Evolutionary conservation across 2,329 filamentous ascomycete species (phyloP).

Genomic region (Pseudocercospora vitis): DNA sequence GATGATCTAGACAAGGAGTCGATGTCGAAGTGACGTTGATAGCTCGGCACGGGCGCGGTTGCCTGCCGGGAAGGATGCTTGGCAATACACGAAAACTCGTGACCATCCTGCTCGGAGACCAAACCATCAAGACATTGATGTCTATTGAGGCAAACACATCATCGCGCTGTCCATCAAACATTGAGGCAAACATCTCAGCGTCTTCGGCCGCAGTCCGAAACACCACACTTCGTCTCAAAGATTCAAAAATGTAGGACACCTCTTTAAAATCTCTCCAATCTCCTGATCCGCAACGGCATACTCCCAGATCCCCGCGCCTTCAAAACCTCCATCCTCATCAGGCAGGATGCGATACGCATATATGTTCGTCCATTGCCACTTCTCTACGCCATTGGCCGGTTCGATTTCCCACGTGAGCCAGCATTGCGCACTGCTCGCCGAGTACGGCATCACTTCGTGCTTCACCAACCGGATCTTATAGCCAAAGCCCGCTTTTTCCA

Average conservation of each 20-base stretch:
- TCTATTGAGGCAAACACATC: too few relatives aligned
- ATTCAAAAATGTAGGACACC: too few relatives aligned
- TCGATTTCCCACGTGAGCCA: not conserved
- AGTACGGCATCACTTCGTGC: not conserved
- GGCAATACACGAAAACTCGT: too few relatives aligned
- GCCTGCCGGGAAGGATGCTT: too few relatives aligned
- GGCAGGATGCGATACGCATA: not conserved
- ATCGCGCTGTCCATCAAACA: too few relatives aligned
- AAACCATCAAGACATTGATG: too few relatives aligned
- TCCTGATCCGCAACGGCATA: not conserved
- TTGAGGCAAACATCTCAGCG: too few relatives aligned
- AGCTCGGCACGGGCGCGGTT: not conserved
- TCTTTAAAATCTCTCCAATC: not conserved
- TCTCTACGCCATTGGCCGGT: not conserved
- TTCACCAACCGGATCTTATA: not conserved
- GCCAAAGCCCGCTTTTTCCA: not conserved
- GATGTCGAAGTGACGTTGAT: not conserved
- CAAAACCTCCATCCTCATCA: not conserved
- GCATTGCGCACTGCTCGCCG: not conserved
- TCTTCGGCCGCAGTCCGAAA: too few relatives aligned
- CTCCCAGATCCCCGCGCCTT: not conserved
- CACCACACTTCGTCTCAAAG: too few relatives aligned
- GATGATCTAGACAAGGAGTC: too few relatives aligned
- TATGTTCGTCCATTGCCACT: not conserved
- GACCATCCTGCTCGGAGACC: too few relatives aligned